These are phyloP conservation scores for Neospermospora avenae DNA, from an alignment of 2,329 filamentous ascomycete species.

Conservation along the genomic window DNA sequence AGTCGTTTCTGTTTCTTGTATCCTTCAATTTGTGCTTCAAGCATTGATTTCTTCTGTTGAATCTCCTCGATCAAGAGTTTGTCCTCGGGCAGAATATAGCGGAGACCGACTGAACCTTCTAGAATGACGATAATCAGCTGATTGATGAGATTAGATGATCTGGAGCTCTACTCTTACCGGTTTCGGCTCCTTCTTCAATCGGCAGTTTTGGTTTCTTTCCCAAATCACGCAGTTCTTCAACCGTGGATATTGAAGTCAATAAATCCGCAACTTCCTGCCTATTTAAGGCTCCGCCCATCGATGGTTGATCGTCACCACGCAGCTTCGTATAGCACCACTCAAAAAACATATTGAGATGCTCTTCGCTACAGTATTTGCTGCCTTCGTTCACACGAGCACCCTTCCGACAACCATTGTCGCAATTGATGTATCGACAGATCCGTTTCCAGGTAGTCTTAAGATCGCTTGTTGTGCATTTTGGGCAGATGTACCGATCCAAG, in stretches of 20 bases:
- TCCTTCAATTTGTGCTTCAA: constrained; percentile 22
- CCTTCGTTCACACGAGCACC: constrained; percentile 30
- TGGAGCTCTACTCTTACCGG: constrained; percentile 22
- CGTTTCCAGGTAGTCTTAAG: constrained; percentile 33
- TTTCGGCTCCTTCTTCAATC: constrained; percentile 25
- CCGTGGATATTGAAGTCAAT: constrained; percentile 19
- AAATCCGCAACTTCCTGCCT: constrained; percentile 25
- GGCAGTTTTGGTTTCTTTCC: constrained; percentile 31
- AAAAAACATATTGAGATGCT: constrained; percentile 28
- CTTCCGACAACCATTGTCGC: constrained; percentile 28
- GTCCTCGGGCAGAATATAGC: constrained; percentile 31
- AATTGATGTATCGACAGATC: constrained; percentile 31
- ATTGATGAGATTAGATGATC: neutral
- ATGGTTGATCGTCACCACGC: constrained; percentile 25
- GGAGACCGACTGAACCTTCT: constrained; percentile 28
- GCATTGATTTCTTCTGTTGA: constrained; percentile 16
- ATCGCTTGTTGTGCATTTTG: constrained; percentile 27
- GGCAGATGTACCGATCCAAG: constrained; percentile 34
- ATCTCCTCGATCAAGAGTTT: constrained; percentile 23
- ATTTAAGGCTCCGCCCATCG: constrained; percentile 31
- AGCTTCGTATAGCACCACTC: constrained; percentile 18
- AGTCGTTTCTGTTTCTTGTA: constrained; percentile 25
- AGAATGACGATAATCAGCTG: neutral
- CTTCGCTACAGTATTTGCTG: constrained; percentile 35
- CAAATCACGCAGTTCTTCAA: constrained; percentile 25